phyloP scores from a whole-genome alignment of 176 grass and related monocot genomes.

The Avena eriantha region DNA sequence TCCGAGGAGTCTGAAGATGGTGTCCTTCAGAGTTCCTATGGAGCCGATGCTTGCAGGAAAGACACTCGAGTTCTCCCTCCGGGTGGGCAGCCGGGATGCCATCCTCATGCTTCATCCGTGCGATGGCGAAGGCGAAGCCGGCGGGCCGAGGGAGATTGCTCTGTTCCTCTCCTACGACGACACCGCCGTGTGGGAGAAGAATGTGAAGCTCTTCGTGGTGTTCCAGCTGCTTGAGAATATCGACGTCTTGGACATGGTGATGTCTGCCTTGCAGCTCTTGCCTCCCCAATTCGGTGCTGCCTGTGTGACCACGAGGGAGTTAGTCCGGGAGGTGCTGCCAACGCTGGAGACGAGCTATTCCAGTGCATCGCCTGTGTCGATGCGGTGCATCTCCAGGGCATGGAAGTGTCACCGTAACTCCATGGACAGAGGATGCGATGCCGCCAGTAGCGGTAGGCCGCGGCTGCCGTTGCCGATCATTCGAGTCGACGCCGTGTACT shows the following conservation, averaged over 20 bases:
- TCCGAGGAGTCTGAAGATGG: background rate
- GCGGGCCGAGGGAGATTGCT: background rate
- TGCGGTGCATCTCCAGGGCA: background rate
- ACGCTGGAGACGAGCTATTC: background rate
- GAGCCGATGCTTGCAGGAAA: background rate
- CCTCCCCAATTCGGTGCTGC: slow-evolving; percentile 23
- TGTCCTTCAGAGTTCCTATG: background rate
- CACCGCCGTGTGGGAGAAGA: background rate
- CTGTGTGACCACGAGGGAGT: background rate
- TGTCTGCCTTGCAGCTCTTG: slow-evolving; percentile 22
- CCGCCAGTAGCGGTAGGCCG: background rate
- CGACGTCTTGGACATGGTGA: background rate
- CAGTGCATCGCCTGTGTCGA: background rate
- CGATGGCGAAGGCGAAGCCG: background rate
- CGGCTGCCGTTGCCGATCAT: background rate
- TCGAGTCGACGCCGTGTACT: background rate
- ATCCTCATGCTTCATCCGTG: slow-evolving; percentile 14
- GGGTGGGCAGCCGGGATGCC: background rate
- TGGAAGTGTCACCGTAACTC: background rate
- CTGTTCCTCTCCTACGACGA: background rate
- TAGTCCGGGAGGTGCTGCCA: background rate
- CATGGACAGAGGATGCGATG: background rate
- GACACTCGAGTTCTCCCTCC: slow-evolving; percentile 12
- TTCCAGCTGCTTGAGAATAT: background rate
- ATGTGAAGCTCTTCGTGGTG: background rate